Base-by-base conservation (phyloP, 768 basidiomycete species). In the Tulasnella sp. region DNA sequence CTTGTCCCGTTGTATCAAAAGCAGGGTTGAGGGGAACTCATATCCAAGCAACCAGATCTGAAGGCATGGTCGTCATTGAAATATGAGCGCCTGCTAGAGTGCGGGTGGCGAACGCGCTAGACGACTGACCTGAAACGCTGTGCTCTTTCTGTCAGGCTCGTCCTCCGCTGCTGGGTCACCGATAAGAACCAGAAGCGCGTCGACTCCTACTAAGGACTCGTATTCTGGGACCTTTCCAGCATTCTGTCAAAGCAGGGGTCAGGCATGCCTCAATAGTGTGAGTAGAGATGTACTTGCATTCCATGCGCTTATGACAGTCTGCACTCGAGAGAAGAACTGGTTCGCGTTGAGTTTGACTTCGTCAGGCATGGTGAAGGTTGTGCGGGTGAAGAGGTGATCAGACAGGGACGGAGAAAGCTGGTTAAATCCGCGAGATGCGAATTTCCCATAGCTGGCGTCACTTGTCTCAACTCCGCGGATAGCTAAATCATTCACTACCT, bases 41-140 rank as follows among this genome's bases (percentile, higher is more conserved):
- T 92, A 98, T 12, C 93, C 94, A 41, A 98, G 79, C 17, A 99
- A 76, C 89, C 92, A 96, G 68, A 92, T 93, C 94, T 96, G 64
- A 24, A 5, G 59, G 41, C 49, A 25, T 53, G 45, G 50, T 38
- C 12, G 50, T 10, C 22, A 48, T 30, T 27, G 48, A 11, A 49
- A 27, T 22, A 41, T 50, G 54, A 38, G 34, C 34, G 15, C 7
- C 34, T 38, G 34, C 34, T 38, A 38, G 34, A 38, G 15, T 38
- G 34, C 5, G n/a, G 9, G 34, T 21, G 24, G 44, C 4, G 45
- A 41, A 59, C 61, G 60, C 63, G 59, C 53, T 59, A 49, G 31
- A 25, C 9, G 17, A 68, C 80, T 61, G 62, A 91, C 94, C 75
- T 98, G 94, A 61, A 97, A 79, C 42, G 90, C 91, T 24, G 87